Base-by-base conservation (phyloP, 2,329 filamentous ascomycete genomes). In the Cryphonectria radicalis region DNA sequence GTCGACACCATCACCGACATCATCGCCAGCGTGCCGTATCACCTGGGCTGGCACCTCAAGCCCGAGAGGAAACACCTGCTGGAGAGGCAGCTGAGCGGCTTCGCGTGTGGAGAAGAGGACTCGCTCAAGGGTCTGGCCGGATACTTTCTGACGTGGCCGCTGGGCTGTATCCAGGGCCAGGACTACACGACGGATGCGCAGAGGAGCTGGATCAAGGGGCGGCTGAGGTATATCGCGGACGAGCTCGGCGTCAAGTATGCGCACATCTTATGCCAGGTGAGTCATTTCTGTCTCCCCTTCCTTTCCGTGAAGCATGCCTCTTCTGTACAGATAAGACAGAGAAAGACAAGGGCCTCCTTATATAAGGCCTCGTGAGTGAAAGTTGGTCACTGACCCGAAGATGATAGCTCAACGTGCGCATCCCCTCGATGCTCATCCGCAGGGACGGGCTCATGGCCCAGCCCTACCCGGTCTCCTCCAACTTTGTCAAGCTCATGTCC, bases 341-440 rank as follows among this genome's bases (percentile, higher is more conserved):
- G 2, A 40, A 11, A 11, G 10, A 11, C 37, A 40, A 40, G 10
- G 8, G 10, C 37, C 37, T 2, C 3, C 37, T 40, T 40, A 32
- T 10, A 40, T 13, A 40, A 40, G 8, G 37, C 17, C 19, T 50
- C 19, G 17, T 50, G 19, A 22, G 17, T 22, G 6, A 1, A 50
- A 19, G 4, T 22, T 50, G 19, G 43, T 50, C 13, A 13, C 50
- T 42, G 11, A 59, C 35, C 19, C 25, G 6, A 7, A 7, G 19
- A 22, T 40, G 4, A 25, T 66, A 89, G 88, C 82, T 89, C 67
- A 84, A 88, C 76, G 78, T 90, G 67, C 87, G 89, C 35, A 82
- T 90, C 25, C 89, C 89, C 2, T 90, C 87, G 0, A 90, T 90
- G 88, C 82, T 90, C 73, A 89, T 91, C 77, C 84, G 82, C 40